These are phyloP conservation scores for Colletotrichum sp. DNA, from an alignment of 2,329 filamentous ascomycete species.

Conservation along the genomic window DNA sequence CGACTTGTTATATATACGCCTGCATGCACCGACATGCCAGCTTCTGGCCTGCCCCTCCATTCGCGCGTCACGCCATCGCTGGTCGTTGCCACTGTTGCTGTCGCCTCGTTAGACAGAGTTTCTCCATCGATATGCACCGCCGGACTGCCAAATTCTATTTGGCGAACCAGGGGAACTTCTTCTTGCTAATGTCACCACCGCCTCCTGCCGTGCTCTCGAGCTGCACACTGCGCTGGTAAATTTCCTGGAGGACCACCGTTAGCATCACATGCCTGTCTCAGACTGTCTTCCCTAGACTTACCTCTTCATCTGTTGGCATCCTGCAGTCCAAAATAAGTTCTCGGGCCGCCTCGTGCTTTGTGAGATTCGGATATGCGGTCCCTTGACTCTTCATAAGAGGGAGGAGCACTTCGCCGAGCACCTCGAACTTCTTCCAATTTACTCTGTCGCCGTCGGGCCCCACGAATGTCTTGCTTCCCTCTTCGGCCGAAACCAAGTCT, in stretches of 20 bases:
- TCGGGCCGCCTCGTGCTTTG: slow-evolving; percentile 71
- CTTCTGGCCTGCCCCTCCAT: not conserved
- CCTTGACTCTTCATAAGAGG: slow-evolving; percentile 92
- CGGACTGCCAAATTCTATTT: slow-evolving; percentile 40
- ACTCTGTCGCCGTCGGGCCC: slow-evolving; percentile 76
- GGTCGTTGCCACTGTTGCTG: not conserved
- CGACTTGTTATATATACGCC: slow-evolving; percentile 13
- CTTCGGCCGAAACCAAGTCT: slow-evolving; percentile 89
- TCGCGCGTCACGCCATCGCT: not conserved
- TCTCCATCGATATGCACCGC: not conserved
- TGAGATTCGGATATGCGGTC: slow-evolving; percentile 76
- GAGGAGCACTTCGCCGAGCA: slow-evolving; percentile 89
- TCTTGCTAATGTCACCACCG: slow-evolving; percentile 57
- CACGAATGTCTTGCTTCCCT: slow-evolving; percentile 90
- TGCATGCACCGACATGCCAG: slow-evolving; percentile 3
- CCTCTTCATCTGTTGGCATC: slow-evolving; percentile 87
- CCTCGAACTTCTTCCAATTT: slow-evolving; percentile 98
- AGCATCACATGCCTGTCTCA: slow-evolving; percentile 16
- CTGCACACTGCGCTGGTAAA: slow-evolving; percentile 66
- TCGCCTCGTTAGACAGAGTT: not conserved
- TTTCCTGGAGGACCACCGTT: slow-evolving; percentile 52
- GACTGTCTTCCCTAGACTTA: slow-evolving; percentile 47
- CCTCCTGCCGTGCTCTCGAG: slow-evolving; percentile 58
- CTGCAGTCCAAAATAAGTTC: slow-evolving; percentile 82
- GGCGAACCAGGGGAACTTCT: slow-evolving; percentile 72